Percentiles rank a stretch among this genome's conserved stretches.
Conservation (phyloP, 805 yeast species). For the Huiozyma sinensis region DNA sequence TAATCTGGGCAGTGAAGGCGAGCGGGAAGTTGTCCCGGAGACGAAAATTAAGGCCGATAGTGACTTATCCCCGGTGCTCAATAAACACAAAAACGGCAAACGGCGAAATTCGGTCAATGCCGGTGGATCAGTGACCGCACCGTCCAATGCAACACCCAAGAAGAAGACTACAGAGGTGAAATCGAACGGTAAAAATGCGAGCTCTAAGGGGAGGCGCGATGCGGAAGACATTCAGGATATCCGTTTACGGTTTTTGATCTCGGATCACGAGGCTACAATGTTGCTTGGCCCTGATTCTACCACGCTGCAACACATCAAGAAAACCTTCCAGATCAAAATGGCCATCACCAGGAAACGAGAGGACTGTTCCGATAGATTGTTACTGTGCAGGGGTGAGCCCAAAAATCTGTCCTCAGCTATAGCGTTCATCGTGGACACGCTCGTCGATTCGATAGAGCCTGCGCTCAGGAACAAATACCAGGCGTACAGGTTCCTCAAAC, state of each 20-base stretch:
- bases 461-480: slow-evolving; percentile 38
- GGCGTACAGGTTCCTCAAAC: slow-evolving; percentile 31
- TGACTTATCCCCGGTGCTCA: too few species aligned
- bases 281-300: slow-evolving; percentile 76
- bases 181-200: too few species aligned
- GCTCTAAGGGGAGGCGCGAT: too few species aligned
- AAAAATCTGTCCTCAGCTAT: slow-evolving; percentile 59
- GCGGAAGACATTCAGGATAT: too few species aligned
- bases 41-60: too few species aligned
- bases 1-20: too few species aligned
- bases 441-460: slow-evolving; percentile 14
- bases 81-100: too few species aligned
- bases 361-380: slow-evolving; percentile 70
- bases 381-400: slow-evolving; percentile 65
- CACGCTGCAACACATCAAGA: slow-evolving; percentile 63
- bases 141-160: too few species aligned
- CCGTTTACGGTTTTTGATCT: slow-evolving; percentile 44
- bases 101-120: too few species aligned
- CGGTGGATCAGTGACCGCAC: too few species aligned
- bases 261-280: slow-evolving; percentile 79
- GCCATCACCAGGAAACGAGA: slow-evolving; percentile 69
- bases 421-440: slow-evolving; percentile 48
- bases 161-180: too few species aligned
- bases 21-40: too few species aligned
- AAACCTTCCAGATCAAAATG: slow-evolving; percentile 64